A percentile compares a stretch with the other conserved stretches of the same genome.
Evolutionary conservation across 1,139 yeast genomes (phyloP).

Genomic region (Scheffersomyces titani): DNA sequence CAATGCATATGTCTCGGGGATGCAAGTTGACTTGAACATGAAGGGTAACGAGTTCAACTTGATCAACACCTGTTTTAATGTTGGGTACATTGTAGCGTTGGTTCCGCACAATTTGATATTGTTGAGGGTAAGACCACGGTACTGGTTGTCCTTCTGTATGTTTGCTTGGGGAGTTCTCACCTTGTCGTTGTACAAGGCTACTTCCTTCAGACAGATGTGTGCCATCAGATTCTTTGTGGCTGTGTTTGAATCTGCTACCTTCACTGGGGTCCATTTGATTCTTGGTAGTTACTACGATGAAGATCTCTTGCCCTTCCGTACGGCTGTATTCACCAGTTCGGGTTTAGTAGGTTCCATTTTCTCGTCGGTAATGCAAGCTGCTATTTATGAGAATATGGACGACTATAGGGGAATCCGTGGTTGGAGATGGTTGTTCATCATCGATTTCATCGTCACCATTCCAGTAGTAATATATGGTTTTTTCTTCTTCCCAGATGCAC

Average conservation of each 20-base stretch:
- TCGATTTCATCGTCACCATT: conserved; percentile 37
- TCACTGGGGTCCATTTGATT: conserved; percentile 54
- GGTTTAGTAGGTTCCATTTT: conserved; percentile 56
- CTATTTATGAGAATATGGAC: conserved; percentile 34
- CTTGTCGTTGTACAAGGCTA: conserved; percentile 48
- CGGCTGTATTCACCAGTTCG: conserved; percentile 54
- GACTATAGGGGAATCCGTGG: conserved; percentile 32
- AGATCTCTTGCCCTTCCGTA: conserved; percentile 46
- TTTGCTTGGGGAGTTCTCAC: conserved; percentile 58
- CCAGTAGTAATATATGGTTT: conserved; percentile 58
- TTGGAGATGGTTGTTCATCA: conserved; percentile 44
- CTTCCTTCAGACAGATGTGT: conserved; percentile 45
- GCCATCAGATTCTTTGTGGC: conserved; percentile 58
- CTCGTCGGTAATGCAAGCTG: conserved; percentile 37
- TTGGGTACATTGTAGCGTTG: conserved; percentile 61
- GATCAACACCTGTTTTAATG: conserved; percentile 57
- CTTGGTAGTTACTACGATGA: conserved; percentile 57
- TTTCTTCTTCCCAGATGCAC: conserved; percentile 59
- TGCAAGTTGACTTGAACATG: conserved; percentile 39
- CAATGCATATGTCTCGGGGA: conserved; percentile 44
- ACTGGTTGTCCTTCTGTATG: conserved; percentile 57
- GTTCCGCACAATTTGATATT: conserved; percentile 57
- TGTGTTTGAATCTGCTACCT: conserved; percentile 55
- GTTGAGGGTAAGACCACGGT: conserved; percentile 52
- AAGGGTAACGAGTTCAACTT: conserved; percentile 49